phyloP scores from a whole-genome alignment of 2,329 filamentous ascomycete species.

The Colletotrichum cuscutae region DNA sequence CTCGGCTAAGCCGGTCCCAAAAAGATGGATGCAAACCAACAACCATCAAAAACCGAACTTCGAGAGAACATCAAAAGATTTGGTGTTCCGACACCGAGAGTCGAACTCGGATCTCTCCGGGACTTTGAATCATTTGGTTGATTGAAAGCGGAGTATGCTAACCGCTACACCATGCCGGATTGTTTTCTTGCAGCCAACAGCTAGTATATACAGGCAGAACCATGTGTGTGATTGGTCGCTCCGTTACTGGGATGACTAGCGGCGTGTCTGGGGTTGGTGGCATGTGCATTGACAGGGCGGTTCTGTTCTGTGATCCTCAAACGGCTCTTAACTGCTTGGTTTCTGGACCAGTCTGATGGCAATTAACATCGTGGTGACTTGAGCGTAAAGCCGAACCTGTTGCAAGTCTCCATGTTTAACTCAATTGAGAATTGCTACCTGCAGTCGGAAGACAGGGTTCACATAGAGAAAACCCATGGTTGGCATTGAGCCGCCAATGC shows the following conservation, averaged over 20 bases:
- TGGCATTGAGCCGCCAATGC: too few relatives aligned
- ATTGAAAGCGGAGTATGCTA: slow-evolving; percentile 30
- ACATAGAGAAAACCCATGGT: too few relatives aligned
- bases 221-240: background rate
- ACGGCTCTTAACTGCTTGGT: background rate
- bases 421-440: background rate
- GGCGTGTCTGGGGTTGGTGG: background rate
- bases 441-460: too few relatives aligned
- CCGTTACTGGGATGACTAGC: background rate
- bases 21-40: too few relatives aligned
- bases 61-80: background rate
- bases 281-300: background rate
- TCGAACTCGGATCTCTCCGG: slow-evolving; percentile 30
- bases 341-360: background rate
- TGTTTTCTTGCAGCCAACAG: fast-evolving
- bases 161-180: slow-evolving; percentile 25
- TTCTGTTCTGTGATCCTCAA: background rate
- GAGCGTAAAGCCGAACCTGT: background rate
- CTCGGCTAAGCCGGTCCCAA: too few relatives aligned
- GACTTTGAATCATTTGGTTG: background rate
- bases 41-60: background rate
- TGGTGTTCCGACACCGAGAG: slow-evolving; percentile 12
- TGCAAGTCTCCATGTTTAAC: background rate
- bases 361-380: background rate
- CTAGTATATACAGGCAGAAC: background rate